Base-by-base conservation (phyloP, 495 filamentous ascomycete genomes). In the Halenospora varia region DNA sequence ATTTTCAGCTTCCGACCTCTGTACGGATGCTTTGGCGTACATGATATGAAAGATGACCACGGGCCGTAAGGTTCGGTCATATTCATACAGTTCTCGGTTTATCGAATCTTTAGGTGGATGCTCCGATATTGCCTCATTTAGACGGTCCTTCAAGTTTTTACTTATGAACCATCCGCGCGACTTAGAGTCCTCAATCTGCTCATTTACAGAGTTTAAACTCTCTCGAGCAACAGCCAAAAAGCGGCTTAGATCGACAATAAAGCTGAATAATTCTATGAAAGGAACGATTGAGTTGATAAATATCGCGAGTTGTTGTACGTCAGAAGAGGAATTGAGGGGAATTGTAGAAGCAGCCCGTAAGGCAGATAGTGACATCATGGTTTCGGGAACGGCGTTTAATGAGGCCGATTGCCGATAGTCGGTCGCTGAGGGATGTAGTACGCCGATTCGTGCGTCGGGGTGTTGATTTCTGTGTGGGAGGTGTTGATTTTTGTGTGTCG, bases 281-380 rank as follows among this genome's bases (percentile, higher is more conserved):
- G 9, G n/a, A 46, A 20, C 42, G 42, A 6, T 46, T 46, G 42
- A 46, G 42, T n/a, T 4, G 42, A 46, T n/a, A 17, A 46, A 46
- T 46, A 20, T 20, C 15, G 42, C 42, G 42, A 46, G 42, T 46
- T 46, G 42, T 20, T 46, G 42, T n/a, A 46, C 6, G 19, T 17
- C 19, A 8, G 42, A 17, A 46, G 42, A 20, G 19, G 19, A 46
- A 46, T 46, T 20, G 8, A 46, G 42, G 42, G 42, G n/a, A 17
- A 46, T 17, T n/a, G 19, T 17, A 46, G 42, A n/a, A 46, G 17
- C 4, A 46, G 42, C 42, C n/a, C 6, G 42, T 8, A 4, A 4
- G n/a, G 17, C 19, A 46, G 4, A 46, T n/a, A 46, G 42, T 46
- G 42, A 46, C 42, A 46, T 46, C 42, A 46, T 46, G n/a, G 42